Evolutionary conservation across 2,329 filamentous ascomycete genomes (phyloP).

Genomic region (Sordariomycetes sp.): DNA sequence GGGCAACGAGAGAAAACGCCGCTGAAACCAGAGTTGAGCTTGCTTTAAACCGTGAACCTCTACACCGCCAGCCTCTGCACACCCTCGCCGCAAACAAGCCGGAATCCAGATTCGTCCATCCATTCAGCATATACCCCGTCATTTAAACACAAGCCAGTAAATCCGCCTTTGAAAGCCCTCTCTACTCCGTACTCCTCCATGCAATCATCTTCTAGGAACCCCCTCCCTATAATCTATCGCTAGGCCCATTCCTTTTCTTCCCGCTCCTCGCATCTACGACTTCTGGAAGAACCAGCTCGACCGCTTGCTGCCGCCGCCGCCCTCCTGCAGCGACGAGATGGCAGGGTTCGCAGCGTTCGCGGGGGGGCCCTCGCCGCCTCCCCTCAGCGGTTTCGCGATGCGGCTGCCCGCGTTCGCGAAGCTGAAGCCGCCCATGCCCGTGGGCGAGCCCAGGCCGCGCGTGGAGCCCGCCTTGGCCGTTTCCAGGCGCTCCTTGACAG

Average conservation of each 20-base stretch:
- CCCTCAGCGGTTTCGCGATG: constrained; percentile 59
- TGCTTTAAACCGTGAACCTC: too few relatives aligned
- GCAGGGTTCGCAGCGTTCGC: constrained; percentile 43
- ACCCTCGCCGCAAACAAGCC: too few relatives aligned
- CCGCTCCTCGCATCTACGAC: constrained; percentile 21
- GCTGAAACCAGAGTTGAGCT: too few relatives aligned
- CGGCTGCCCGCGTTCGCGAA: constrained; percentile 55
- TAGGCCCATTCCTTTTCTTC: constrained; percentile 3
- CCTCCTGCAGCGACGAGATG: constrained; percentile 49
- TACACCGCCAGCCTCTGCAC: too few relatives aligned
- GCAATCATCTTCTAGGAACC: background rate
- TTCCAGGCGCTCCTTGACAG: constrained; percentile 95
- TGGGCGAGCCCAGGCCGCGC: constrained; percentile 61
- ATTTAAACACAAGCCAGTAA: background rate
- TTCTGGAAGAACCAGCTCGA: constrained; percentile 69
- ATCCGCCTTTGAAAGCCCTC: background rate
- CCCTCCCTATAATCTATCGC: background rate
- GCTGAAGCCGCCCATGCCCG: constrained; percentile 56
- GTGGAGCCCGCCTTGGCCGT: constrained; percentile 88
- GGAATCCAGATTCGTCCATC: too few relatives aligned
- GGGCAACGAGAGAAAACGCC: too few relatives aligned
- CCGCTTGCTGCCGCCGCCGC: constrained; percentile 44
- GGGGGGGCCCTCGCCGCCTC: constrained; percentile 39
- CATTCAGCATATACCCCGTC: background rate
- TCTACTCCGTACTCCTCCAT: constrained; percentile 6